These are phyloP conservation scores for Carex pumila DNA, from an alignment of 176 grass and related monocot genomes.

Conservation along the genomic window DNA sequence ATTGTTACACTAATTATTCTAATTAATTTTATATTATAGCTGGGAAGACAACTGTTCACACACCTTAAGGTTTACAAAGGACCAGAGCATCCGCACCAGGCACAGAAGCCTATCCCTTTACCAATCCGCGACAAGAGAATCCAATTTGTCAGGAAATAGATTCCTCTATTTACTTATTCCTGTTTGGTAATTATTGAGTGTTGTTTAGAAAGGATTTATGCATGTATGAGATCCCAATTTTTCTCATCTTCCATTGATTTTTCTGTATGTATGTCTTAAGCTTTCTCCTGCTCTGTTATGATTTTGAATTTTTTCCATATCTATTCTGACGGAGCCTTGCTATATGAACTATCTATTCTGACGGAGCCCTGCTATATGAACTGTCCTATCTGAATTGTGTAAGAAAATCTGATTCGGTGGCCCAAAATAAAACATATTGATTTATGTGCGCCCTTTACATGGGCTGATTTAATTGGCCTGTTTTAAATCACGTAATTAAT, in stretches of 20 bases:
- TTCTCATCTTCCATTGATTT: neutral
- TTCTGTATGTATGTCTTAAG: neutral
- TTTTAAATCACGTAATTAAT: too few relatives aligned
- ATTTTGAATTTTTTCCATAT: neutral
- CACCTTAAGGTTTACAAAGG: constrained; percentile 98
- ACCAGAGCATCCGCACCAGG: constrained; percentile 75
- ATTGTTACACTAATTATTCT: neutral
- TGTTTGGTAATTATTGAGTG: neutral
- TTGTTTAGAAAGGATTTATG: constrained; percentile 1
- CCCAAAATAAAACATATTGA: too few relatives aligned
- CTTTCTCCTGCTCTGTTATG: neutral
- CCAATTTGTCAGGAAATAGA: constrained; percentile 23
- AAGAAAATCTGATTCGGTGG: too few relatives aligned
- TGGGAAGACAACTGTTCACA: constrained; percentile 88
- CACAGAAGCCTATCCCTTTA: constrained; percentile 73
- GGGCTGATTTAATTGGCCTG: too few relatives aligned
- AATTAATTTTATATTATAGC: constrained; percentile 35
- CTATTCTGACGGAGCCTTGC: neutral
- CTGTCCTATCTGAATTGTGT: neutral
- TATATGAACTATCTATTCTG: neutral
- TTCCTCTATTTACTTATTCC: neutral
- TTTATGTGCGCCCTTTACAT: too few relatives aligned
- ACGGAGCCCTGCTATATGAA: neutral
- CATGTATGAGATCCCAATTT: neutral
- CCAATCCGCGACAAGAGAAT: constrained; percentile 94